These are phyloP conservation scores for Echinosophora koreensis DNA, from an alignment of 306 rosid genomes.

Conservation along the genomic window DNA sequence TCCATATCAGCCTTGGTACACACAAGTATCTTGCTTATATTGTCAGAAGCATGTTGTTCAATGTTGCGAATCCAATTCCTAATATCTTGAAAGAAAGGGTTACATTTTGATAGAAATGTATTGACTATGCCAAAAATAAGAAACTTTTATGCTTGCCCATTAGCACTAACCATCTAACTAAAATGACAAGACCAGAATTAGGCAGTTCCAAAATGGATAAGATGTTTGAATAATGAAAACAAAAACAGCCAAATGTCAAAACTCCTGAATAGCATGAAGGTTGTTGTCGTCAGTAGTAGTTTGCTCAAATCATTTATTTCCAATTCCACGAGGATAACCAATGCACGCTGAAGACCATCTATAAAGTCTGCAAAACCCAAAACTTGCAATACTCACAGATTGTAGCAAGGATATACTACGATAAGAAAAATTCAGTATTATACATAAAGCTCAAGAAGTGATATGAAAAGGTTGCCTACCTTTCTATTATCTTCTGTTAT, in stretches of 20 bases:
- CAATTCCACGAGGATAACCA: neutral
- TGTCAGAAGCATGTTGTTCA: constrained; percentile 81
- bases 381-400: neutral
- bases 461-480: neutral
- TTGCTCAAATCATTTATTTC: neutral
- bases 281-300: neutral
- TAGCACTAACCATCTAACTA: neutral
- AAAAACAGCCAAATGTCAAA: neutral
- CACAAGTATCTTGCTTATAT: constrained; percentile 74
- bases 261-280: neutral
- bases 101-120: no score
- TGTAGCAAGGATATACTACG: neutral
- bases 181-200: neutral
- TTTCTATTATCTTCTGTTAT: neutral
- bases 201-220: neutral
- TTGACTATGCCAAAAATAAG: no score
- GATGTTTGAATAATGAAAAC: neutral
- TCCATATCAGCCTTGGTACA: constrained; percentile 87
- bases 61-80: constrained; percentile 85
- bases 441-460: neutral
- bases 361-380: neutral
- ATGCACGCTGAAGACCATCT: neutral
- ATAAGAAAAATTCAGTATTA: neutral
- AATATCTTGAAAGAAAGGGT: constrained; percentile 57
- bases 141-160: neutral